phyloP scores from a whole-genome alignment of 306 rosid species.

The Comarum palustre region DNA sequence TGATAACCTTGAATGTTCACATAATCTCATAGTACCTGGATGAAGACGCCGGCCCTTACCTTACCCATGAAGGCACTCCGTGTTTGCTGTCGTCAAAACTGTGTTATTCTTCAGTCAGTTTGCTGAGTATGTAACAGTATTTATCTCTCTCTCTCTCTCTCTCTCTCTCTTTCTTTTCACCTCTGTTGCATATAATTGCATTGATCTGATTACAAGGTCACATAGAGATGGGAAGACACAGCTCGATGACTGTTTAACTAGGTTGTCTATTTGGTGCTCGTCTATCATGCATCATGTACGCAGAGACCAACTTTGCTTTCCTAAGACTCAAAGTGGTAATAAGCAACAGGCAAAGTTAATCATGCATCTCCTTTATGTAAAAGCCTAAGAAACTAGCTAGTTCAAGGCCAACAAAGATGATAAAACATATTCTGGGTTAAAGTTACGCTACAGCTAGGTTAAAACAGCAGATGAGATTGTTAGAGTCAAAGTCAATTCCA shows the following conservation, averaged over 20 bases:
- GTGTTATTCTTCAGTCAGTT: not conserved
- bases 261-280: not conserved
- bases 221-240: not conserved
- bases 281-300: not conserved
- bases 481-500: not conserved
- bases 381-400: conserved; percentile 38
- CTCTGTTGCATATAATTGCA: not conserved
- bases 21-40: no score
- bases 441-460: not conserved
- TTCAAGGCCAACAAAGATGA: conserved; percentile 8
- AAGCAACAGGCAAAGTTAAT: conserved; percentile 35
- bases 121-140: not conserved
- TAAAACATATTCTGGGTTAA: conserved; percentile 22
- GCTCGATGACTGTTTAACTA: not conserved
- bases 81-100: not conserved
- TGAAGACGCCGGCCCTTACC: no score
- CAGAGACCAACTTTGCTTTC: conserved; percentile 46
- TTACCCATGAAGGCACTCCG: not conserved
- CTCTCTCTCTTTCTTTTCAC: not conserved
- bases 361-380: conserved; percentile 28
- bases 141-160: not conserved
- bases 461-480: conserved; percentile 8
- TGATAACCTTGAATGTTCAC: no score
- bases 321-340: conserved; percentile 45
- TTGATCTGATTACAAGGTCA: not conserved